A percentile compares a stretch with the other conserved stretches of the same genome.
Conservation (phyloP, 768 basidiomycete species). For the Hericium coralloides region DNA sequence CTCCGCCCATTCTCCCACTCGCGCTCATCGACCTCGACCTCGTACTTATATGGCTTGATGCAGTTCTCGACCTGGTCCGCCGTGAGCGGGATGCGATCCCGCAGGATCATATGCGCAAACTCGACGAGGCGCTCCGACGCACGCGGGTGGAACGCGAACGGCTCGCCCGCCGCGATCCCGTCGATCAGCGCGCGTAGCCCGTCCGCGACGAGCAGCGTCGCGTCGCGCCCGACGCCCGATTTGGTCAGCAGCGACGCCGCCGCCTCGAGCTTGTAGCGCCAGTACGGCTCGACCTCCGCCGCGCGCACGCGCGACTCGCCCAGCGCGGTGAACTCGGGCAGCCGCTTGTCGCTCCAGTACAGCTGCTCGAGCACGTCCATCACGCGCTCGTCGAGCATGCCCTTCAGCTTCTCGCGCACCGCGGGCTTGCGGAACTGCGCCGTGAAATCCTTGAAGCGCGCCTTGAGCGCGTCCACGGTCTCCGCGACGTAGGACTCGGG, state of each 20-base stretch:
- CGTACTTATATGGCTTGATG: constrained; percentile 99
- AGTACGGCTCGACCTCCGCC: constrained; percentile 80
- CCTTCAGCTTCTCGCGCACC: constrained; percentile 82
- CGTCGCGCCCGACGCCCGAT: constrained; percentile 90
- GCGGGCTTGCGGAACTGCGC: constrained; percentile 82
- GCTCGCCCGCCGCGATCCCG: constrained; percentile 80
- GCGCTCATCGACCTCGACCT: constrained; percentile 85
- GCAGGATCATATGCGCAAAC: constrained; percentile 87
- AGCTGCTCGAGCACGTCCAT: constrained; percentile 96
- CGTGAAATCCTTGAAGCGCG: constrained; percentile 79
- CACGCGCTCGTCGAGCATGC: constrained; percentile 90
- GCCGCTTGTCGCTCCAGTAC: constrained; percentile 92
- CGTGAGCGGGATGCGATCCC: constrained; percentile 90
- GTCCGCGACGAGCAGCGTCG: constrained; percentile 90
- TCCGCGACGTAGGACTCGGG: constrained; percentile 98
- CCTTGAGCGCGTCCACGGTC: constrained; percentile 89
- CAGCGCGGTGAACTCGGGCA: constrained; percentile 62
- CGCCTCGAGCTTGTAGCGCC: constrained; percentile 95
- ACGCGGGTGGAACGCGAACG: constrained; percentile 84
- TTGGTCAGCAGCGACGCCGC: constrained; percentile 91
- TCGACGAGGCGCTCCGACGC: constrained; percentile 85
- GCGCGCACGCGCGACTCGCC: constrained; percentile 63
- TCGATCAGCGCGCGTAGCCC: constrained; percentile 86
- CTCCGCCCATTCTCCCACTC: constrained; percentile 89
- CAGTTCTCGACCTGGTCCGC: constrained; percentile 99